Evolutionary conservation across 192 early-diverging fungal species (phyloP).

Genomic region (Coemansia sp.): DNA sequence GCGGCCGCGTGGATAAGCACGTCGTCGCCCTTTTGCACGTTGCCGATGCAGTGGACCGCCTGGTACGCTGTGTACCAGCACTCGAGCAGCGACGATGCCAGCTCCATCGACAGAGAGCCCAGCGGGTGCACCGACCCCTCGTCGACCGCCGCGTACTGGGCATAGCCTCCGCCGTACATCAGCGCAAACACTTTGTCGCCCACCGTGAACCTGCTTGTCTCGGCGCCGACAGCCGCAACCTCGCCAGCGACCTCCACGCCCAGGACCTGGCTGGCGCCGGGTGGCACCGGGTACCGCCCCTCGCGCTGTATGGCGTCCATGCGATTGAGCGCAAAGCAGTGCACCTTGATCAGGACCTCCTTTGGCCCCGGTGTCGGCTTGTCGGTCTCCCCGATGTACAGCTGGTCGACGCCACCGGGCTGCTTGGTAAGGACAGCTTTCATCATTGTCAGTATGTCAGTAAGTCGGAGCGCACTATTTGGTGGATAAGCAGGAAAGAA

Average conservation of each 20-base stretch:
- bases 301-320: conserved; percentile 77
- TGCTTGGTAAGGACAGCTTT: conserved; percentile 55
- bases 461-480: no score
- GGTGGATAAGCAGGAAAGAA: no score
- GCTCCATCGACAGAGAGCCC: conserved; percentile 54
- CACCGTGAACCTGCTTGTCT: conserved; percentile 54
- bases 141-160: conserved; percentile 68
- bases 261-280: conserved; percentile 62
- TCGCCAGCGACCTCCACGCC: conserved; percentile 75
- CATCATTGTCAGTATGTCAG: no score
- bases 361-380: conserved; percentile 44
- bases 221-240: conserved; percentile 54
- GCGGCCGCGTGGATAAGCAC: conserved; percentile 81
- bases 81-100: conserved; percentile 75
- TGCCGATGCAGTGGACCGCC: conserved; percentile 62
- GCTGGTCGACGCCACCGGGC: conserved; percentile 53
- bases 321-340: conserved; percentile 69
- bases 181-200: conserved; percentile 76
- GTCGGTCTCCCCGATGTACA: conserved; percentile 51
- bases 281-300: conserved; percentile 68
- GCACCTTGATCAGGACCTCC: conserved; percentile 59
- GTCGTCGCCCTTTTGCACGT: conserved; percentile 60
- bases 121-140: conserved; percentile 60
- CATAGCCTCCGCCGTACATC: conserved; percentile 74
- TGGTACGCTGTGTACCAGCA: conserved; percentile 81